A percentile compares a stretch with the other conserved stretches of the same genome.
Evolutionary conservation across 2,329 filamentous ascomycete genomes (phyloP).

Genomic region (Plenodomus biglobosus): DNA sequence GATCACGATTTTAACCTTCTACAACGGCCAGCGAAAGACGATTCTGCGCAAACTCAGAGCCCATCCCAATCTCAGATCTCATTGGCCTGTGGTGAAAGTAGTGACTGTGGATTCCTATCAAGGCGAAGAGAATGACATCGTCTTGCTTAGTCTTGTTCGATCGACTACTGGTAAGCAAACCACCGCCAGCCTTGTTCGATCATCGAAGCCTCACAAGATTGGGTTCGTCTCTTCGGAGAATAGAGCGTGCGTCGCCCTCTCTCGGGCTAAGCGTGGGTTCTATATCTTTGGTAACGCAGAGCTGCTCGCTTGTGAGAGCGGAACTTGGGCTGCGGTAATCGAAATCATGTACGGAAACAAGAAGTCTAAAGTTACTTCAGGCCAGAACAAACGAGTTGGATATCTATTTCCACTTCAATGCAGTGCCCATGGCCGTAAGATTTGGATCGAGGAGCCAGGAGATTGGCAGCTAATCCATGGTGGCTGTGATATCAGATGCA

Average conservation of each 20-base stretch:
- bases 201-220: conserved; percentile 58
- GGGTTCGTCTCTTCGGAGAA: conserved; percentile 74
- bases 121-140: conserved; percentile 79
- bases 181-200: conserved; percentile 62
- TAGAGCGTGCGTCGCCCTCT: conserved; percentile 63
- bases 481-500: conserved; percentile 33
- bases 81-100: conserved; percentile 55
- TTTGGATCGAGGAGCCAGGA: conserved; percentile 49
- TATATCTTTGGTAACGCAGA: conserved; percentile 80
- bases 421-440: conserved; percentile 57
- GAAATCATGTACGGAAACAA: conserved; percentile 49
- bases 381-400: conserved; percentile 46
- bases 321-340: conserved; percentile 56
- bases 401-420: conserved; percentile 66
- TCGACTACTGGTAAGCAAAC: conserved; percentile 44
- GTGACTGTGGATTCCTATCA: conserved; percentile 88
- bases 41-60: conserved; percentile 56
- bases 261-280: conserved; percentile 74
- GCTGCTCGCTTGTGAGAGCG: conserved; percentile 51
- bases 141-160: conserved; percentile 78
- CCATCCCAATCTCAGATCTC: conserved; percentile 45
- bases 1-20: conserved; percentile 85
- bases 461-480: conserved; percentile 37
- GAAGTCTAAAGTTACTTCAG: conserved; percentile 33
- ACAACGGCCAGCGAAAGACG: conserved; percentile 75